These are phyloP conservation scores for Fraxinus floribunda DNA, from an alignment of 305 asterid species.

Conservation along the genomic window DNA sequence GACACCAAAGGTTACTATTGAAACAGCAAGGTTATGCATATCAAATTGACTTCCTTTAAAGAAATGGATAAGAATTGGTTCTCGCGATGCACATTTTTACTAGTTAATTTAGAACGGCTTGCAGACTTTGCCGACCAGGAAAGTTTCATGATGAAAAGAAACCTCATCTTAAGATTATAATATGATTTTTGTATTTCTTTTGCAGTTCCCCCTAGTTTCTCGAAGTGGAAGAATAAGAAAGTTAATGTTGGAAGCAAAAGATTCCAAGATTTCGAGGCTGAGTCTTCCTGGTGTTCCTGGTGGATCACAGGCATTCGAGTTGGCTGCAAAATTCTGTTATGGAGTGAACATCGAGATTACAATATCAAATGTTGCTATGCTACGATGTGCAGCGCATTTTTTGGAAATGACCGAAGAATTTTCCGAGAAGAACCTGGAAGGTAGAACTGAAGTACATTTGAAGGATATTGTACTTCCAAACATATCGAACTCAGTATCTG, in stretches of 20 bases:
- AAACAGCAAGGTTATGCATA: neutral
- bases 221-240: slow-evolving; percentile 75
- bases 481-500: slow-evolving; percentile 66
- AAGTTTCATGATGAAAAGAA: neutral
- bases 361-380: slow-evolving; percentile 57
- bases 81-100: neutral
- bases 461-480: slow-evolving; percentile 51
- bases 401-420: slow-evolving; percentile 87
- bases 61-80: neutral
- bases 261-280: slow-evolving; percentile 56
- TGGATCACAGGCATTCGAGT: slow-evolving; percentile 82
- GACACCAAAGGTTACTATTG: neutral
- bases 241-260: slow-evolving; percentile 61
- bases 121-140: neutral
- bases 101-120: neutral
- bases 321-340: slow-evolving; percentile 85
- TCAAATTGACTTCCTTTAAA: neutral
- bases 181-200: neutral
- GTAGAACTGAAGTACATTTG: slow-evolving; percentile 57
- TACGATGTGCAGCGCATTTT: slow-evolving; percentile 68
- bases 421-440: slow-evolving; percentile 70
- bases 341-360: slow-evolving; percentile 71
- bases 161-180: neutral
- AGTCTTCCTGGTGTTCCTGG: slow-evolving; percentile 71
- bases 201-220: slow-evolving; percentile 90